Evolutionary conservation across 306 rosid genomes (phyloP), one percentile per base, ranked within the genome.

Genomic region (Dalbergia cochinchinensis): DNA sequence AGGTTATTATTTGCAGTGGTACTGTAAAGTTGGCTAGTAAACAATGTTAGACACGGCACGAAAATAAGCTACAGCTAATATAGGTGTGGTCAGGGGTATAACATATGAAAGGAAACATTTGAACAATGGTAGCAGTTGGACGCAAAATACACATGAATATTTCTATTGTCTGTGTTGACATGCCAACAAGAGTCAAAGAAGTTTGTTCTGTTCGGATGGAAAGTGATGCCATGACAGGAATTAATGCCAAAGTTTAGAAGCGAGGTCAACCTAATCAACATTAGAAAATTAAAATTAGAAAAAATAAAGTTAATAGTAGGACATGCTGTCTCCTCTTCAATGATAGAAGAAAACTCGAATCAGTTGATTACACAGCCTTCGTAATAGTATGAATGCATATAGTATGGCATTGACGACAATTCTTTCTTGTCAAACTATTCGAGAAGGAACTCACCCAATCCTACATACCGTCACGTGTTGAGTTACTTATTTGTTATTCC

Each of bases 151-250:
- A 64, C 5, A 53, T 76, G 44, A 9, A 62, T 65, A 62, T 37
- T 64, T 77, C 48, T 31, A n/a, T 58, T 68, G 59, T n/a, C 7
- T 8, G 16, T 78, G 53, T 69, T 78, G 70, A 78, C 77, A 45
- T 69, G 47, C 7, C 13, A 44, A 16, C 26, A 69, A 50, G 58
- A 69, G 82, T 69, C 82, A 78, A 78, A 44, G 48, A 10, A 55
- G 50, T 6, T 42, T 78, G 82, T 67, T 68, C 33, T 45, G 63
- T 69, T 59, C 42, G n/a, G 62, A 48, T 47, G 18, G 58, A 69
- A 69, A 58, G 50, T 11, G 69, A 78, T 9, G 57, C 12, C 65
- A 44, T 6, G 8, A 33, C 3, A n/a, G 11, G 5, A 67, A 16
- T 44, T 20, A 8, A 4, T 54, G 74, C 67, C 67, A 77, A 67